Percentiles rank a stretch among this genome's conserved stretches.
phyloP scores from a whole-genome alignment of 441 rosid genomes.

The Jatropha multifida region DNA sequence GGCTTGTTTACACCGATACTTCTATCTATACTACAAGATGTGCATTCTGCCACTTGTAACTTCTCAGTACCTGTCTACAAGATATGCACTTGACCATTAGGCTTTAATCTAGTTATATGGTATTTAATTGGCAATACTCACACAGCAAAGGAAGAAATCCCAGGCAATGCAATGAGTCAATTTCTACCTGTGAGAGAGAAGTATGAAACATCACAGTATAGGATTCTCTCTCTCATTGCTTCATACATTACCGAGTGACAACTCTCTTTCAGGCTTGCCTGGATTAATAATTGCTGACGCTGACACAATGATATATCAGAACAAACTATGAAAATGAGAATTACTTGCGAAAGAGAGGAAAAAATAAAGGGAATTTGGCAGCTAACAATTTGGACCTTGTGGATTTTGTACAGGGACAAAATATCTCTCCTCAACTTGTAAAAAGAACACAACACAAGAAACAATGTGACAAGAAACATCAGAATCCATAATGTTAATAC shows the following conservation, averaged over 20 bases:
- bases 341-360: background rate
- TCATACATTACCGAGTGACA: background rate
- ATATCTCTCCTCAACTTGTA: background rate
- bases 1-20: too few species aligned
- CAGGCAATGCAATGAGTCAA: too few species aligned
- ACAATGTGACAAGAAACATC: background rate
- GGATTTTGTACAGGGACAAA: background rate
- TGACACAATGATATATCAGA: background rate
- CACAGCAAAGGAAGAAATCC: too few species aligned
- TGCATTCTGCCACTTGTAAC: too few species aligned
- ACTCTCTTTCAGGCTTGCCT: conserved; percentile 8
- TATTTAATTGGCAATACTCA: too few species aligned
- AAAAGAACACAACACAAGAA: background rate
- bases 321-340: background rate
- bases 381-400: background rate
- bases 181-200: too few species aligned
- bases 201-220: too few species aligned
- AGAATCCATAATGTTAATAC: background rate
- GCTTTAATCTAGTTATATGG: too few species aligned
- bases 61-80: too few species aligned
- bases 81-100: too few species aligned
- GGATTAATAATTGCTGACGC: conserved; percentile 3
- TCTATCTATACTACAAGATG: too few species aligned
- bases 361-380: background rate
- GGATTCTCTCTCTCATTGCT: too few species aligned